Evolutionary conservation across 768 basidiomycete species (phyloP).

Genomic region (Suillus subaureus): DNA sequence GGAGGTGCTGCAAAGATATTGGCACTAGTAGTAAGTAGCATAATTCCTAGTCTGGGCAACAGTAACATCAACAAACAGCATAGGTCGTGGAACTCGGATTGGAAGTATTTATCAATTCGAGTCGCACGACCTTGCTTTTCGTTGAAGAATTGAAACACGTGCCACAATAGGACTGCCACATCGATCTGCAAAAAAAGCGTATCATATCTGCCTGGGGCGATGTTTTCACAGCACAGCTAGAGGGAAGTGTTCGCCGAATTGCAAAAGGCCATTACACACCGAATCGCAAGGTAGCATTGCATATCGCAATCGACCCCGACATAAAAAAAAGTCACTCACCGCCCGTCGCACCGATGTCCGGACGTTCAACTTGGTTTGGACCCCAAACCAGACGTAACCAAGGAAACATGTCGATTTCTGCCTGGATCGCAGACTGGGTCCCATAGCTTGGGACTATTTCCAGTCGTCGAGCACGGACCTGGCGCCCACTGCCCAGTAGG

Average conservation of each 20-base stretch:
- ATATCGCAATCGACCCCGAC: neutral
- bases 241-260: neutral
- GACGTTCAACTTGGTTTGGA: neutral
- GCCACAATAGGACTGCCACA: neutral
- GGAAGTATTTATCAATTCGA: neutral
- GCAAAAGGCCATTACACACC: neutral
- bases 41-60: neutral
- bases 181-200: too few species aligned
- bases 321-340: neutral
- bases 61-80: neutral
- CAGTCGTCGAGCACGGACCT: neutral
- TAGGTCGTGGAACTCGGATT: neutral
- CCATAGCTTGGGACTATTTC: neutral
- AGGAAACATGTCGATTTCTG: constrained; percentile 1
- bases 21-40: neutral
- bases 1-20: neutral
- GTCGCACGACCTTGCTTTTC: neutral
- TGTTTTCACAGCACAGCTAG: neutral
- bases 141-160: neutral
- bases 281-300: neutral
- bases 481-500: neutral
- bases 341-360: neutral
- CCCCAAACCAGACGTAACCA: constrained; percentile 3
- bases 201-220: neutral
- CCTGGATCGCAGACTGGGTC: neutral